Percentiles rank a stretch among this genome's conserved stretches.
Evolutionary conservation across 208 protist species (phyloP).

Genomic region (Leishmania braziliensis): DNA sequence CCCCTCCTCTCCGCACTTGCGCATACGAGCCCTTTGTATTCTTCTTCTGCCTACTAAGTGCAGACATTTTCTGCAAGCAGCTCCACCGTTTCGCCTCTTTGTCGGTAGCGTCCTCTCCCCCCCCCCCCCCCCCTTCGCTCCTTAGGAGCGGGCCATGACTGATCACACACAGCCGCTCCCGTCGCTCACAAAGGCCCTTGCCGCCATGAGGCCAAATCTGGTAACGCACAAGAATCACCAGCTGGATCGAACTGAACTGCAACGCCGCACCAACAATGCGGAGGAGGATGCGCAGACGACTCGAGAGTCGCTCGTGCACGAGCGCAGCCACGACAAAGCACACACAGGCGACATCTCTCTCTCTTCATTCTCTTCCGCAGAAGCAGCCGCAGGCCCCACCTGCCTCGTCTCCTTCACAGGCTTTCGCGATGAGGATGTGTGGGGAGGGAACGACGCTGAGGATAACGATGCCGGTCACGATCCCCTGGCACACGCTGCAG

Average conservation of each 20-base stretch:
- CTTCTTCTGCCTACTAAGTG: background rate
- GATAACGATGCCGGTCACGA: background rate
- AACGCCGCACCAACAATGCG: background rate
- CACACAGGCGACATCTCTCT: background rate
- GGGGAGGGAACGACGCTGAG: conserved; percentile 2
- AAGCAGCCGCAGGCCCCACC: background rate
- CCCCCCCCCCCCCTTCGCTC: background rate
- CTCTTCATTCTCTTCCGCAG: background rate
- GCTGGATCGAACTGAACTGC: background rate
- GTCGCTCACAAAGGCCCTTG: conserved; percentile 2
- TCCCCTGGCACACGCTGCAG: background rate
- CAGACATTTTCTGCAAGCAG: background rate
- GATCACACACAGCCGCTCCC: background rate
- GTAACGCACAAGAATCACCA: background rate
- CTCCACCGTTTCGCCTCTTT: background rate
- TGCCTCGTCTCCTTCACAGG: conserved; percentile 30
- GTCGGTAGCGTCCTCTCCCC: background rate
- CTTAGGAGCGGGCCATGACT: background rate
- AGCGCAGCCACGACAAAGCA: background rate
- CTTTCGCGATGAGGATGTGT: conserved; percentile 39
- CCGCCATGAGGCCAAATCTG: background rate
- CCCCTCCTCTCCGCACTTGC: background rate
- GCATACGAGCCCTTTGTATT: background rate
- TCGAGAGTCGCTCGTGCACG: background rate
- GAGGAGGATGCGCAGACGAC: conserved; percentile 1